A percentile compares a stretch with the other conserved stretches of the same genome.
Evolutionary conservation across 73 alveolate species (phyloP).

Genomic region (Paramecium caudatum): DNA sequence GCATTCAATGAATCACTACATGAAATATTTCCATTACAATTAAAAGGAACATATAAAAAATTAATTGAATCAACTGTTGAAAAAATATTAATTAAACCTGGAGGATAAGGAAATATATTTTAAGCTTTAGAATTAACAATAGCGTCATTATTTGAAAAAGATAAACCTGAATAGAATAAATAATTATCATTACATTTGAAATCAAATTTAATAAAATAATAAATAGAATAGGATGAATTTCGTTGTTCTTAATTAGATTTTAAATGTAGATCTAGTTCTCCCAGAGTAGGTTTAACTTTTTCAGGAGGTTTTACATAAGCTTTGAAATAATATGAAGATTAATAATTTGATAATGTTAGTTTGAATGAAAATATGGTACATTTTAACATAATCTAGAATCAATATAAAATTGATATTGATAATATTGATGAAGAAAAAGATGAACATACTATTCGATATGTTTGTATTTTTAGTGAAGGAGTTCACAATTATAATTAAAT

Average conservation of each 20-base stretch:
- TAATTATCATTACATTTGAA: constrained; percentile 29
- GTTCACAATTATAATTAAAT: constrained; percentile 32
- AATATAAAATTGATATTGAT: constrained; percentile 49
- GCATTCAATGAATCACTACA: constrained; percentile 40
- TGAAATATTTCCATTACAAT: constrained; percentile 26
- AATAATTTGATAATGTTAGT: constrained; percentile 27
- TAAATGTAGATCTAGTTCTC: constrained; percentile 39
- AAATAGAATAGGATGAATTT: constrained; percentile 28
- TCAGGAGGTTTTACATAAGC: constrained; percentile 37
- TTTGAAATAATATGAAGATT: constrained; percentile 5
- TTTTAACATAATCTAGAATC: not conserved
- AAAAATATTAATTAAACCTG: constrained; percentile 21
- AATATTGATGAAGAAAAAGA: constrained; percentile 37
- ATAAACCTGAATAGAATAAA: constrained; percentile 1
- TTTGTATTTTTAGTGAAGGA: constrained; percentile 55
- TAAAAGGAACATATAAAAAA: constrained; percentile 1
- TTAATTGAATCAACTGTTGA: not conserved
- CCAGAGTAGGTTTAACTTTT: constrained; percentile 14
- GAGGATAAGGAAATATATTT: constrained; percentile 61
- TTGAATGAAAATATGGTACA: not conserved
- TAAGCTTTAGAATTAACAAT: constrained; percentile 30
- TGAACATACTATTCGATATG: constrained; percentile 12
- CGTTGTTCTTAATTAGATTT: not conserved
- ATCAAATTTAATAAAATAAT: constrained; percentile 10
- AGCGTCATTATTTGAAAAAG: constrained; percentile 13